Base-by-base conservation (phyloP, 2,329 filamentous ascomycete species). In the Niveomyces coronatus region DNA sequence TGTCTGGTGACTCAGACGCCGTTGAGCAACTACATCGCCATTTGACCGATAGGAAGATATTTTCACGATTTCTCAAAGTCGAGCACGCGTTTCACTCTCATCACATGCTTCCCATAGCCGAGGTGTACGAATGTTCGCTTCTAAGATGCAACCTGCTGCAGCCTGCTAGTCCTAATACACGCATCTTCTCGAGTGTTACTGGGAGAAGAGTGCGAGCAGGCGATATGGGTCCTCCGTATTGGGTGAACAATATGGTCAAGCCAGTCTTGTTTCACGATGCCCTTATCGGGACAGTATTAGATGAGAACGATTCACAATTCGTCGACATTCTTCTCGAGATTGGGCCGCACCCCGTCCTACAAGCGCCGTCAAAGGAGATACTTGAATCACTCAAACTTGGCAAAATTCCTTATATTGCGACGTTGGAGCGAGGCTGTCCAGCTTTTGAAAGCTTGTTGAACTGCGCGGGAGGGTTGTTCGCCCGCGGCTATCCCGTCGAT, bases 181-280 rank as follows among this genome's bases (percentile, higher is more conserved):
- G n/a, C n/a, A n/a, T n/a, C n/a, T n/a, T n/a, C n/a, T 56, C 53
- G 4, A 51, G 47, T 22, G 53, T 57, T 9, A 51, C 50, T 9
- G 47, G 42, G 7, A 44, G 46, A 7, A 27, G 46, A 15, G 44
- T 47, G 3, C 43, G 49, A 30, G 32, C 42, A 7, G 37, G 35
- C 31, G 44, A 39, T n/a, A 49, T 54, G 49, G 48, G 45, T 3
- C 42, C 49, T 11, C 33, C 42, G 9, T 53, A 53, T 46, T 53
- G 49, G 48, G 44, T 43, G 1, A 31, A 39, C 7, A 53, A 53
- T 46, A 47, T 53, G 48, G 44, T 46, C 5, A 38, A 45, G 26
- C 33, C 45, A 4, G 50, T 53, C 9, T 43, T 40, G 20, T 53
- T 51, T 38, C 45, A 44, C 13, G 45, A 52, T 32, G 50, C 48